Evolutionary conservation across 495 filamentous ascomycete genomes (phyloP).

Genomic region (Tetracladium marchalianum): DNA sequence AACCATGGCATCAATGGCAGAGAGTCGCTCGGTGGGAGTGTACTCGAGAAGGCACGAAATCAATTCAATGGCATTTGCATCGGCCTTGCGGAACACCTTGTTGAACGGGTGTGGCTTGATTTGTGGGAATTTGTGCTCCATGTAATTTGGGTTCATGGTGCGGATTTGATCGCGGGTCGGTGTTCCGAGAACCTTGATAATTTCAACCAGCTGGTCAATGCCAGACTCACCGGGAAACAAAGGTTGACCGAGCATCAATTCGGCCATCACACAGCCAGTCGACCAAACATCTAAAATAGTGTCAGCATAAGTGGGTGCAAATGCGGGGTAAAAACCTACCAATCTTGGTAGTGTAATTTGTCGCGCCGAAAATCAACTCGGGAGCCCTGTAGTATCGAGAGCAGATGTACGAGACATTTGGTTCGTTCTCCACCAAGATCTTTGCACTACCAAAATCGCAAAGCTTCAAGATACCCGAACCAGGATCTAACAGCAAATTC

Average conservation of each 20-base stretch:
- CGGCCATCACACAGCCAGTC: slow-evolving; percentile 97
- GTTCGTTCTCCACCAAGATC: slow-evolving; percentile 97
- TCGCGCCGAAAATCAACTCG: slow-evolving; percentile 96
- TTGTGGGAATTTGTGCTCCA: slow-evolving; percentile 99
- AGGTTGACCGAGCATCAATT: slow-evolving; percentile 97
- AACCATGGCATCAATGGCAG: slow-evolving; percentile 92
- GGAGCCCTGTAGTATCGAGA: slow-evolving; percentile 97
- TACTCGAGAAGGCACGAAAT: slow-evolving; percentile 93
- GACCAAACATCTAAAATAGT: slow-evolving; percentile 82
- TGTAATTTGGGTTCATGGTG: slow-evolving; percentile 99
- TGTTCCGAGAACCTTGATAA: slow-evolving; percentile 98
- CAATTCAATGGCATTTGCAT: slow-evolving; percentile 84
- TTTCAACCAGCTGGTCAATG: slow-evolving; percentile 97
- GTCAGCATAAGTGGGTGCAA: slow-evolving; percentile 6
- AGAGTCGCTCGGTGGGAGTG: slow-evolving; percentile 89
- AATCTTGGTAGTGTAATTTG: slow-evolving; percentile 99
- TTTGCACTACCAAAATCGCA: slow-evolving; percentile 99
- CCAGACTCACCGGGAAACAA: slow-evolving; percentile 98
- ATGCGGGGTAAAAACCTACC: slow-evolving; percentile 45
- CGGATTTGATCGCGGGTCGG: slow-evolving; percentile 98
- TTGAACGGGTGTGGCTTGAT: slow-evolving; percentile 99
- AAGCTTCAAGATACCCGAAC: slow-evolving; percentile 85
- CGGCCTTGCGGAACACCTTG: slow-evolving; percentile 96
- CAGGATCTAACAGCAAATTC: slow-evolving; percentile 87
- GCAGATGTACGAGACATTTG: slow-evolving; percentile 99